Percentiles rank a stretch among this genome's conserved stretches.
Evolutionary conservation across 768 basidiomycete species (phyloP).

Genomic region (Phylloporus rhodoxanthus): DNA sequence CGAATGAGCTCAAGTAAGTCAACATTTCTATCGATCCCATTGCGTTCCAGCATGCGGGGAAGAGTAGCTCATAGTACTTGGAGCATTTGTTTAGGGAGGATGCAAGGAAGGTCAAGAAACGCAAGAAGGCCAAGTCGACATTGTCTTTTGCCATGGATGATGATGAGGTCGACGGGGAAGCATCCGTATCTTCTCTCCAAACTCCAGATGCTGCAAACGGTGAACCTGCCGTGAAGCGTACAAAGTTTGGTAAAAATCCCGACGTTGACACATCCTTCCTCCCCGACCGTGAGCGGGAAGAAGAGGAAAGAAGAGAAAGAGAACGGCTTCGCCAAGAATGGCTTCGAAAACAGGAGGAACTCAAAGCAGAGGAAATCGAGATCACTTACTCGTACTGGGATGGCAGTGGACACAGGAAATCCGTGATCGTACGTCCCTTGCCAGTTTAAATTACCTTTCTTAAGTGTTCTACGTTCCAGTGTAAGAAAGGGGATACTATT

Average conservation of each 20-base stretch:
- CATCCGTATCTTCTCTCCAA: constrained; percentile 37
- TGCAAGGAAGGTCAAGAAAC: constrained; percentile 82
- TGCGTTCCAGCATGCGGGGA: constrained; percentile 9
- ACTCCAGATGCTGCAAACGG: constrained; percentile 35
- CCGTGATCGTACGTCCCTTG: constrained; percentile 62
- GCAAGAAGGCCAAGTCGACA: constrained; percentile 87
- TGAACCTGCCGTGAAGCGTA: constrained; percentile 55
- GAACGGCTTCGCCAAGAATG: constrained; percentile 88
- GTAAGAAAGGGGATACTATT: constrained; percentile 94
- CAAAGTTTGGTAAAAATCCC: constrained; percentile 90
- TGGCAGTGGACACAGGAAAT: constrained; percentile 93
- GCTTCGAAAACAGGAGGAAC: constrained; percentile 65
- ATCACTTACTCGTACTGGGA: constrained; percentile 98
- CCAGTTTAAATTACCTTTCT: not conserved
- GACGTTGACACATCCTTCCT: constrained; percentile 96
- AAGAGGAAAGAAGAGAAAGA: constrained; percentile 80
- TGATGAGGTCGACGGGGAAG: constrained; percentile 46
- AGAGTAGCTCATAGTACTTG: constrained; percentile 66
- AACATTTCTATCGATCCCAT: constrained; percentile 7
- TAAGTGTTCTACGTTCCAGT: constrained; percentile 42
- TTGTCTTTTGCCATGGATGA: constrained; percentile 91
- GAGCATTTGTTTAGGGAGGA: constrained; percentile 86
- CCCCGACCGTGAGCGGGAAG: constrained; percentile 96
- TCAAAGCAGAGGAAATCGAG: constrained; percentile 75
- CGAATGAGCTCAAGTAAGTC: constrained; percentile 83